Evolutionary conservation across 2,329 filamentous ascomycete genomes (phyloP), one percentile per base, ranked within the genome.

Genomic region (Hypomyces rosellus): DNA sequence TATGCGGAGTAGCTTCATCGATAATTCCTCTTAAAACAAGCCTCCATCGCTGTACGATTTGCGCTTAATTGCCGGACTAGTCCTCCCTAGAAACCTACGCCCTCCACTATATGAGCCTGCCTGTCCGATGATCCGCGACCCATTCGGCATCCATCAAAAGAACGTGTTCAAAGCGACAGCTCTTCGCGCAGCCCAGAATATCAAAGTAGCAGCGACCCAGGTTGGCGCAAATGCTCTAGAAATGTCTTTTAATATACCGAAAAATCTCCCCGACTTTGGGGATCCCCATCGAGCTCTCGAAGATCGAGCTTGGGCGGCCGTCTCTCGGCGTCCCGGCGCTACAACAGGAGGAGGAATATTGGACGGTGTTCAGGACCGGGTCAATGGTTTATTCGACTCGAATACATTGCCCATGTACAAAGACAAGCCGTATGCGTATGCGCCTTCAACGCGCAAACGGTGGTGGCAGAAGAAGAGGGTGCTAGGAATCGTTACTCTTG

Each of bases 341-440:
- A 38, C 36, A 12, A 20, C 38, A 12, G 38, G 16, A 45, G 61
- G 59, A 25, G 65, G 69, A 47, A 67, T 78, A 41, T 63, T 81
- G 43, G 69, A 72, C 52, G 75, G 72, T 44, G 74, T 89, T 37
- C 74, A 85, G 45, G 78, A 80, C 59, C 81, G 79, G 54, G 74
- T 89, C 34, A 79, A 78, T 46, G 76, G 75, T 52, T 77, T 90
- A 53, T 84, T 91, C 55, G 80, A 84, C 36, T 68, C 67, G 55
- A 61, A 71, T 34, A 67, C 59, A 51, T 73, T 99, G 55, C 93
- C 93, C 42, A 91, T 97, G 87, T 99, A 99, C 74, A 99, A 99
- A 71, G 93, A 99, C 72, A 99, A 99, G 68, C 93, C 93, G n/a
- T 93, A 88, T 65, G 78, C 77, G 46, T 85, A 88, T 61, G 75